Evolutionary conservation across 1,284 basidiomycete genomes (phyloP), one percentile per base, ranked within the genome.

Genomic region (Fomitopsis palustris): DNA sequence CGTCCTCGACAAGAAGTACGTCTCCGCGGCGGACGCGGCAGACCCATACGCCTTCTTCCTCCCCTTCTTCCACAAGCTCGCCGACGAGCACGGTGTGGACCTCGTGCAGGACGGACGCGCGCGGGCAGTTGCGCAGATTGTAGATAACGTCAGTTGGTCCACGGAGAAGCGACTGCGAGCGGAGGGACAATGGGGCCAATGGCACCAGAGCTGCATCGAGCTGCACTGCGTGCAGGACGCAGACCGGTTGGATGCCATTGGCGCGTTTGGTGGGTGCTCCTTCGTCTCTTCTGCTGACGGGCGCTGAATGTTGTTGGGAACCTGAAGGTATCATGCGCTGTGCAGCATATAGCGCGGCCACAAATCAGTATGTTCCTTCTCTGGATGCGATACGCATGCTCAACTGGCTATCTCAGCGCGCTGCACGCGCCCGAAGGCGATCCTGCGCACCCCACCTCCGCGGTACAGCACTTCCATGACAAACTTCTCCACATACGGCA

Each of bases 171-270:
- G 81, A 65, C 74, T 92, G 16, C 78, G 82, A 12, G 78, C 80
- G 31, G 71, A 74, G 3, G 84, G 81, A 0, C 60, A 74, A 55
- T 85, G 89, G 77, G 81, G 80, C 1, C 73, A 79, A 29, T 96
- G 93, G 93, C 88, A 96, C 60, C 71, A 82, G 1, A 71, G 73
- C n/a, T 96, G 92, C 66, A 58, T 79, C 0, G 95, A 97, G 70
- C 79, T 97, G 49, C 90, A 93, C 70, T 95, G 92, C 61, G 93
- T 96, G 0, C 94, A 96, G 72, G 95, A 98, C 71, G 94, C 94
- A 0, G 95, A 97, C 70, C 81, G 95, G 45, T 74, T 98, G 16
- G 95, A 98, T 71, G 93, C 93, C 1, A 95, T 98, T 52, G 95
- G 95, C 2, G 91, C 90, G 5, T 90, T 96, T 62, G 95, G 93